A percentile compares a stretch with the other conserved stretches of the same genome.
Conservation (phyloP, 805 yeast species). For the Candida parachauliodes region DNA sequence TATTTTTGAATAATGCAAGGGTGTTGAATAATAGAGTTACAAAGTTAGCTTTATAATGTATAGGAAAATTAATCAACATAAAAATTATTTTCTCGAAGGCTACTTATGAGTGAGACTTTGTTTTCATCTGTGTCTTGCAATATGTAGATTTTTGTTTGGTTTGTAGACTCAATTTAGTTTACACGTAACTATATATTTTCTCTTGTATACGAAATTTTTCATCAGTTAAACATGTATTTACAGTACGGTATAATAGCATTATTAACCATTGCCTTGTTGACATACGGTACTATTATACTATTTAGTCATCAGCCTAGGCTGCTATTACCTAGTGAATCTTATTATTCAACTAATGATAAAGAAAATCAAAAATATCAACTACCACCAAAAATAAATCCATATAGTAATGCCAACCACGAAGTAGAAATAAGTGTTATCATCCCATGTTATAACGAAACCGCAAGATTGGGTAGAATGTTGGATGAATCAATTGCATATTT, state of each 20-base stretch:
- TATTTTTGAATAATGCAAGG: constrained; percentile 42
- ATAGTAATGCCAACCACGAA: constrained; percentile 21
- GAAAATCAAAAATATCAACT: constrained; percentile 24
- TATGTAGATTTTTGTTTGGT: too few species aligned
- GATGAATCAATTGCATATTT: constrained; percentile 63
- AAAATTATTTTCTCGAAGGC: too few species aligned
- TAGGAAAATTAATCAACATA: too few species aligned
- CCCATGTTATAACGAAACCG: constrained; percentile 90
- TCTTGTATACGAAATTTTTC: background rate
- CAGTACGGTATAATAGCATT: background rate
- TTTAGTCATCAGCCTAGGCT: constrained; percentile 65
- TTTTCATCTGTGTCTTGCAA: too few species aligned
- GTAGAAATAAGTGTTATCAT: constrained; percentile 73
- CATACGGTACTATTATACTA: constrained; percentile 38
- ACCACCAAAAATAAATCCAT: constrained; percentile 29
- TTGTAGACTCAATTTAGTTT: too few species aligned
- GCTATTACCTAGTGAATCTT: constrained; percentile 50
- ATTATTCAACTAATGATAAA: constrained; percentile 48
- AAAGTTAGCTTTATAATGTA: constrained; percentile 28
- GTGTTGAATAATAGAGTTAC: constrained; percentile 43
- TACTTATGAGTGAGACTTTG: too few species aligned
- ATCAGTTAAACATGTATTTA: background rate
- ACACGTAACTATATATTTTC: constrained; percentile 1
- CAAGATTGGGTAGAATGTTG: constrained; percentile 66
- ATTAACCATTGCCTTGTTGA: background rate